A percentile compares a stretch with the other conserved stretches of the same genome.
phyloP scores from a whole-genome alignment of 2,329 filamentous ascomycete species.

The Apiospora aurea region DNA sequence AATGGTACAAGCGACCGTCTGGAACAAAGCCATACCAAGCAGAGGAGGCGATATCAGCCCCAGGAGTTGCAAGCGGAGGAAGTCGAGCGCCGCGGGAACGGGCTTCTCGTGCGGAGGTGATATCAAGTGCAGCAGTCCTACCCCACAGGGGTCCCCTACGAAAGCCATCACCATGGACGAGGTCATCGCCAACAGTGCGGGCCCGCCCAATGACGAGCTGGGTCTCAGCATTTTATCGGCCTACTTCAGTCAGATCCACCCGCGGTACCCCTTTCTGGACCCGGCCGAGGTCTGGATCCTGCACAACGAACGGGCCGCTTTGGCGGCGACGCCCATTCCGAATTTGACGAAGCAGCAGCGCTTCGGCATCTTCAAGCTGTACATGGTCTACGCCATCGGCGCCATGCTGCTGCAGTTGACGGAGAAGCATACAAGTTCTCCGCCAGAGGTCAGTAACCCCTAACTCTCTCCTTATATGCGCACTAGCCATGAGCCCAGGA shows the following conservation, averaged over 20 bases:
- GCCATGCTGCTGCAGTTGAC: constrained; percentile 56
- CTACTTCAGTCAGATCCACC: constrained; percentile 54
- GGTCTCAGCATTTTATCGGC: constrained; percentile 51
- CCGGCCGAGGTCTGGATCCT: constrained; percentile 52
- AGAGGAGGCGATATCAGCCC: constrained; percentile 26
- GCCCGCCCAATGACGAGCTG: constrained; percentile 54
- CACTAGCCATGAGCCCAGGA: too few species aligned
- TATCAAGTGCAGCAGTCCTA: constrained; percentile 36
- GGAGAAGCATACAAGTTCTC: constrained; percentile 48
- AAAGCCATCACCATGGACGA: constrained; percentile 47
- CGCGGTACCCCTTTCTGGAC: constrained; percentile 58
- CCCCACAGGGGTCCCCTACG: neutral
- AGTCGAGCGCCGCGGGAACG: neutral
- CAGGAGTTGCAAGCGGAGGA: constrained; percentile 26
- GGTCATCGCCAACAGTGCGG: constrained; percentile 49
- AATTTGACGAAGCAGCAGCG: constrained; percentile 44
- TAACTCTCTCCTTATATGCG: neutral
- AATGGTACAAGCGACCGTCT: constrained; percentile 61
- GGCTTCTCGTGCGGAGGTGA: constrained; percentile 28
- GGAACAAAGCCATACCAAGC: constrained; percentile 55
- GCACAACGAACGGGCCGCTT: constrained; percentile 48
- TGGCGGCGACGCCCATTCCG: constrained; percentile 45
- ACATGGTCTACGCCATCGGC: constrained; percentile 59
- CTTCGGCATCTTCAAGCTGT: constrained; percentile 58
- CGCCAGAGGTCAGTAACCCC: constrained; percentile 46